Conservation (phyloP, 2,329 filamentous ascomycete genomes). For the Xylaria sp. region DNA sequence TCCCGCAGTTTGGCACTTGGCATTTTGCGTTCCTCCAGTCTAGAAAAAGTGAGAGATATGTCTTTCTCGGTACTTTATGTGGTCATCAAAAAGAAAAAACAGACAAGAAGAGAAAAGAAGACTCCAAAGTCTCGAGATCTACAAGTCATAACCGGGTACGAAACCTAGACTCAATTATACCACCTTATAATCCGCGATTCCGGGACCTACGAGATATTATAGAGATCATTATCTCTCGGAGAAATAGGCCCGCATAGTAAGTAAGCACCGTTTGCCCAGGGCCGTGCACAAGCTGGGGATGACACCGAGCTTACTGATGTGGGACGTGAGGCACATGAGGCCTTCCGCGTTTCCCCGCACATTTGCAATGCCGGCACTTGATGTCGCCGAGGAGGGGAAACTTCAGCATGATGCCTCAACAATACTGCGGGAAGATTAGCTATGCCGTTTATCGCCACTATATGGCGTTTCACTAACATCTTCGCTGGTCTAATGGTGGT, state of each 20-base stretch:
- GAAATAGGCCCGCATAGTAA: not conserved
- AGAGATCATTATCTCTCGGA: not conserved
- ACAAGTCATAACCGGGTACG: not conserved
- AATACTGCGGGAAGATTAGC: not conserved
- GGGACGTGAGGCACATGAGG: not conserved
- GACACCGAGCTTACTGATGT: not conserved
- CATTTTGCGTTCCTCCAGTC: not conserved
- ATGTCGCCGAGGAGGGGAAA: not conserved
- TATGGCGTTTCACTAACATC: not conserved
- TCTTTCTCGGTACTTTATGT: not conserved
- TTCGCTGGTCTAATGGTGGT: not conserved
- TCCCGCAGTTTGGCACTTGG: not conserved
- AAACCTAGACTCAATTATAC: not conserved
- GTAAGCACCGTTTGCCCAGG: not conserved
- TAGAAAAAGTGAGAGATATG: not conserved
- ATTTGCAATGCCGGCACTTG: slow-evolving; percentile 17
- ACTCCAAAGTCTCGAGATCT: too few relatives aligned
- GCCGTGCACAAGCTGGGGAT: not conserved
- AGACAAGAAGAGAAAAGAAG: too few relatives aligned
- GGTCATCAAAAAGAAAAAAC: not conserved
- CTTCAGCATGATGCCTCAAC: not conserved
- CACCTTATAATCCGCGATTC: not conserved
- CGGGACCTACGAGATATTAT: not conserved
- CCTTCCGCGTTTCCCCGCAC: slow-evolving; percentile 24
- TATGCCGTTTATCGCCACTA: not conserved